A percentile compares a stretch with the other conserved stretches of the same genome.
These are phyloP conservation scores for Aspergillus unguis DNA, from an alignment of 2,329 filamentous ascomycete genomes.

Conservation along the genomic window DNA sequence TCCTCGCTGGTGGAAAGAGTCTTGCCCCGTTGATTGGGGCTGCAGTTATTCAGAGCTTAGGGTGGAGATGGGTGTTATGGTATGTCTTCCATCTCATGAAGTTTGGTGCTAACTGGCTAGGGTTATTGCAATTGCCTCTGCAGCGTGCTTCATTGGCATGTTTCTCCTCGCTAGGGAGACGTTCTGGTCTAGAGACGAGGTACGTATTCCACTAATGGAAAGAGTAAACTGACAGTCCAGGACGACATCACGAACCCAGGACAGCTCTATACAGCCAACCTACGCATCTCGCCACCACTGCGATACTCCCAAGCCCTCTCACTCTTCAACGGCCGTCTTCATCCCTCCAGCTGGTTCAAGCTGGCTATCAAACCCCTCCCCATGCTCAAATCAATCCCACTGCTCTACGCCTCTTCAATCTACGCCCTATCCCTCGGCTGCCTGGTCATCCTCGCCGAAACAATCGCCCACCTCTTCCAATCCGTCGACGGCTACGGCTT, in stretches of 20 bases:
- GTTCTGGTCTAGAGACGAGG: background rate
- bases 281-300: slow-evolving; percentile 1
- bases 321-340: slow-evolving; percentile 1
- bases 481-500: background rate
- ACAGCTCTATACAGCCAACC: background rate
- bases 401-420: background rate
- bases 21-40: slow-evolving; percentile 4
- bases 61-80: slow-evolving; percentile 8
- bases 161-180: slow-evolving; percentile 6
- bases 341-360: background rate
- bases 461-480: slow-evolving; percentile 4
- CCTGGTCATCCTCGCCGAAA: slow-evolving; percentile 1
- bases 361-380: background rate
- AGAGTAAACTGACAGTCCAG: background rate
- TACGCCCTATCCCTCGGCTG: slow-evolving; percentile 5
- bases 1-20: slow-evolving; percentile 3
- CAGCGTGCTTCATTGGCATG: background rate
- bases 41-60: background rate
- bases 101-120: background rate
- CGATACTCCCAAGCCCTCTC: background rate
- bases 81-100: background rate
- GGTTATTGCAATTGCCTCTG: background rate
- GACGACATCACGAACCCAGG: background rate
- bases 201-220: background rate
- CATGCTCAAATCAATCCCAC: background rate